Conservation (phyloP, 2,329 filamentous ascomycete species). For the Pseudogymnoascus sp. region DNA sequence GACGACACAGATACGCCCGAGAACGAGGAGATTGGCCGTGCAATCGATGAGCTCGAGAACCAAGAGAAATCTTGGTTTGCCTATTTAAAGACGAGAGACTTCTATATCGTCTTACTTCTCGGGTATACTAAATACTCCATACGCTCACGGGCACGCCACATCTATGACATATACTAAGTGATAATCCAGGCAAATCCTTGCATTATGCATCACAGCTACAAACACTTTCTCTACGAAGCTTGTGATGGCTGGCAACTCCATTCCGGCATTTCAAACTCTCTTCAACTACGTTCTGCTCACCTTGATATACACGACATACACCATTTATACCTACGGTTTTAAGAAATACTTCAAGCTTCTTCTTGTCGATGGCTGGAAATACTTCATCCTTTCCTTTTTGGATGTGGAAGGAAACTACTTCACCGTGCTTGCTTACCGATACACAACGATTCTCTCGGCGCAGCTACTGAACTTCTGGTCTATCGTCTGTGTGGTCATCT, state of each 20-base stretch:
- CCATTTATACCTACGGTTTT: constrained; percentile 70
- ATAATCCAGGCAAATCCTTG: constrained; percentile 57
- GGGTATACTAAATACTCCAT: constrained; percentile 42
- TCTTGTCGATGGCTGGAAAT: constrained; percentile 76
- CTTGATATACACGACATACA: constrained; percentile 70
- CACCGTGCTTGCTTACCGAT: constrained; percentile 84
- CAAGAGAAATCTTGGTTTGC: constrained; percentile 52
- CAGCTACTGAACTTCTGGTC: constrained; percentile 99
- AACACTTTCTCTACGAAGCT: constrained; percentile 85
- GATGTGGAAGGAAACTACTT: constrained; percentile 99
- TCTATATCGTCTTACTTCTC: constrained; percentile 73
- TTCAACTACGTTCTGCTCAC: constrained; percentile 89
- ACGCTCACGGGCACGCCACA: constrained; percentile 9
- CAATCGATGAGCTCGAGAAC: constrained; percentile 46
- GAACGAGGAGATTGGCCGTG: constrained; percentile 32
- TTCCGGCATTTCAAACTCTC: constrained; percentile 90
- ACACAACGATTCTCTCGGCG: constrained; percentile 85
- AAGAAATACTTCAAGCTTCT: constrained; percentile 59
- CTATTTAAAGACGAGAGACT: constrained; percentile 76
- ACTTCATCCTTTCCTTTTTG: constrained; percentile 82
- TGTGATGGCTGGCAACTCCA: constrained; percentile 56
- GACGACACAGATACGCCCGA: neutral
- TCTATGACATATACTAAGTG: neutral
- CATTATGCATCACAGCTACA: constrained; percentile 83
- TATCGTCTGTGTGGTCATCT: constrained; percentile 80